Base-by-base conservation (phyloP, 495 filamentous ascomycete genomes). In the Penicillium desertorum region DNA sequence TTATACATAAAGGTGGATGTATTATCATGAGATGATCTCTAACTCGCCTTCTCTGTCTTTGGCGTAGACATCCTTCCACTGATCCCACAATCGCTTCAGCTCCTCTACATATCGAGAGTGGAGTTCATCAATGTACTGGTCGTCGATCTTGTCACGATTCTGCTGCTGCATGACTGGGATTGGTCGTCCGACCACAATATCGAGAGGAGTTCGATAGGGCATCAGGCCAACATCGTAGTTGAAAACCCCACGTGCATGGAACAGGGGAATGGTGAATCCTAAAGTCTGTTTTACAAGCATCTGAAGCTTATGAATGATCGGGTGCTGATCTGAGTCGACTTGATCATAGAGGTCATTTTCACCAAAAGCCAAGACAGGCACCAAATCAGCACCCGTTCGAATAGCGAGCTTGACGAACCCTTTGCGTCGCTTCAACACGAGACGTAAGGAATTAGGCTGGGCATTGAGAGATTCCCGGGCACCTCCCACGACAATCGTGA, bases 301-400 rank as follows among this genome's bases (percentile, higher is more conserved):
- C 71, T 98, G 94, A 17, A 87, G 59, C 66, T 81, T 83, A 69
- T 91, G 86, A 55, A 97, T 82, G 8, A 77, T 62, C 2, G 92
- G 90, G 63, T 94, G 90, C 25, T 78, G 67, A 42, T 83, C 77
- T 0, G 88, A 82, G 39, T 84, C 76, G 32, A 96, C 69, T 71
- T 97, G 93, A 55, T 97, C 90, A 73, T 97, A 98, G 0, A 98
- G 75, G 58, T 97, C 90, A 64, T 97, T 98, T 75, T 98, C 94
- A 27, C 94, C 94, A 68, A 98, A 98, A 3, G 84, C 86, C 2
- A 98, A 72, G 1, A 96, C 91, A 0, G 94, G 94, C 0, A 98
- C 94, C 1, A 98, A 73, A 64, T 96, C 94, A 1, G 93, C 93
- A 22, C 92, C 91, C 5, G 87, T 91, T 45, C 91, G 85, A 41